Base-by-base conservation (phyloP, 371 early-diverging fungal genomes). In the Chytridium lagenaria region DNA sequence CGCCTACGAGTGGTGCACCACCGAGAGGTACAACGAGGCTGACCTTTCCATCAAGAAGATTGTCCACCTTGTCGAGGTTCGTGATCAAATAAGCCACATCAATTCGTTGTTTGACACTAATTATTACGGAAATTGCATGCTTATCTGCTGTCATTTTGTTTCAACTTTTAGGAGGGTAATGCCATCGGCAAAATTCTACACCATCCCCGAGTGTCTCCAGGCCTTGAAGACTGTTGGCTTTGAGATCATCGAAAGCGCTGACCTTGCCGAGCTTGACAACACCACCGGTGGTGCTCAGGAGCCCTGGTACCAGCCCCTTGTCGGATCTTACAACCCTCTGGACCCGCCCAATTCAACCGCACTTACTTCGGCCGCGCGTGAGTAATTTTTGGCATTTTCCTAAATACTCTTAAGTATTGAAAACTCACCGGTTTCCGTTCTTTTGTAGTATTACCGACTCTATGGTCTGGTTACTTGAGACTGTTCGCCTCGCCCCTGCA, bases 1-100 rank as follows among this genome's bases (percentile, higher is more conserved):
- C 36, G 88, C 91, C 77, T 95, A 95, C 84, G 96, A 96, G 85
- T 96, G 96, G 95, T 90, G 92, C 74, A 89, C 92, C 80, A 95
- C 95, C 10, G 93, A 92, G 44, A 85, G 85, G 68, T 97, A 89
- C 74, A 91, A 97, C 77, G 88, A 88, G 44, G 79, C 70, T 63
- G 90, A 94, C 78, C 82, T 90, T 38, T 84, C 83, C 30, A 95
- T 95, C 75, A 86, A 83, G 51, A 85, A 87, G 59, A 89, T 95
- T 72, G 90, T 91, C 69, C 90, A 89, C 68, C 91, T 90, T 36
- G 89, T 97, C 73, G 95, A 95, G 44, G 44, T 44, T 44, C 7
- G 44, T 44, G 19, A n/a, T n/a, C n/a, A 81, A 85, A 90, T 52
- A 77, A n/a, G 50, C 67, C 37, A 2, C 5, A 51, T 19, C 2